Percentiles rank a stretch among this genome's conserved stretches.
Evolutionary conservation across 805 yeast species (phyloP).

Genomic region (Priceomyces haplophilus): DNA sequence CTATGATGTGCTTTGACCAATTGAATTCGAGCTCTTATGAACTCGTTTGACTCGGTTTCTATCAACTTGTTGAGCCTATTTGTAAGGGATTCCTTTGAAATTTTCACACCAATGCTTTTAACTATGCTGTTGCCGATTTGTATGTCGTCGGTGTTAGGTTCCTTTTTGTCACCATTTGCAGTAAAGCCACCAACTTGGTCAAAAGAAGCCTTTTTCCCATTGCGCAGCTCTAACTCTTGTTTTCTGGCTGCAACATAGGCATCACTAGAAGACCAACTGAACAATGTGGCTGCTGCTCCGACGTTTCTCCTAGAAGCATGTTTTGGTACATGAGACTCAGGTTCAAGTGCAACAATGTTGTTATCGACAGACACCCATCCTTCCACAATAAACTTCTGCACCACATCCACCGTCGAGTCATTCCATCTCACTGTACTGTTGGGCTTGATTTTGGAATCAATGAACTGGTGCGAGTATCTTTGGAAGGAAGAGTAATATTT

Average conservation of each 20-base stretch:
- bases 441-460: constrained; percentile 12
- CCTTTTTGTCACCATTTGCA: constrained; percentile 5
- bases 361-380: constrained; percentile 20
- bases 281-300: constrained; percentile 29
- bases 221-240: constrained; percentile 15
- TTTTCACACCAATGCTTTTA: constrained; percentile 10
- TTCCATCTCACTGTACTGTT: constrained; percentile 28
- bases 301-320: constrained; percentile 1
- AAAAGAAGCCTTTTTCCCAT: neutral
- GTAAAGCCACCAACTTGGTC: neutral
- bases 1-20: constrained; percentile 36
- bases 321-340: neutral
- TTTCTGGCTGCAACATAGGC: constrained; percentile 33
- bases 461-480: constrained; percentile 33
- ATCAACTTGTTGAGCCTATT: constrained; percentile 26
- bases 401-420: constrained; percentile 22
- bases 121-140: constrained; percentile 5
- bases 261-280: constrained; percentile 44
- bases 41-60: constrained; percentile 36
- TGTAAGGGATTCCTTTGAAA: constrained; percentile 19
- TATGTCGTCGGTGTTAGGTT: constrained; percentile 4
- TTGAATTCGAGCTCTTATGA: constrained; percentile 39
- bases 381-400: constrained; percentile 19
- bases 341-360: constrained; percentile 7
- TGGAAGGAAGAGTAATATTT: constrained; percentile 32